Conservation (phyloP, 192 early-diverging fungal species). For the Spinellus fusiger region DNA sequence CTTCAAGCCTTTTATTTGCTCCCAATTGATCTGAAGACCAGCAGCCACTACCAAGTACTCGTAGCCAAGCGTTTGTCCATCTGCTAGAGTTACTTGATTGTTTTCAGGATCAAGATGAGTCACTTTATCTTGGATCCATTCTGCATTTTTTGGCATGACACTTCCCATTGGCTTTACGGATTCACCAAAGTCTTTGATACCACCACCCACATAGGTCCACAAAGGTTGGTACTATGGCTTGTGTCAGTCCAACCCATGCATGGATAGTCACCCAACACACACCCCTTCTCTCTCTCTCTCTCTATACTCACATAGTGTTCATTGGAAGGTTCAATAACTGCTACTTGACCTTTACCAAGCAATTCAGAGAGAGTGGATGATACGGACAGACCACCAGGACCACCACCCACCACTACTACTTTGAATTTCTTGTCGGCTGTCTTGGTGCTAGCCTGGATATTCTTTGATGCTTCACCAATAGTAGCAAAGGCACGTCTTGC, state of each 20-base stretch:
- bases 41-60: constrained; percentile 73
- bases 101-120: constrained; percentile 59
- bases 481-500: constrained; percentile 23
- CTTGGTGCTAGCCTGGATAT: neutral
- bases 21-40: constrained; percentile 73
- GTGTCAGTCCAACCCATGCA: neutral
- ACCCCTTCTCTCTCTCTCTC: too few relatives aligned
- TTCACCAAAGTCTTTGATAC: constrained; percentile 71
- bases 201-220: constrained; percentile 87
- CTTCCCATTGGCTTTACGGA: constrained; percentile 59
- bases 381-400: constrained; percentile 55
- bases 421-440: constrained; percentile 34
- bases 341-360: constrained; percentile 60
- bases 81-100: constrained; percentile 60
- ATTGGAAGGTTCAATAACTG: constrained; percentile 68
- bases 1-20: constrained; percentile 68
- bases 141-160: constrained; percentile 65
- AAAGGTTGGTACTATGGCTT: constrained; percentile 70
- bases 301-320: constrained; percentile 64
- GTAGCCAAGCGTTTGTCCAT: constrained; percentile 59
- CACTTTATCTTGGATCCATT: constrained; percentile 72
- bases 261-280: neutral
- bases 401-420: constrained; percentile 52
- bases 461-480: constrained; percentile 15
- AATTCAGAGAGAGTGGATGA: constrained; percentile 60